Conservation (phyloP, 2,329 filamentous ascomycete species). For the Exophiala bonariae region DNA sequence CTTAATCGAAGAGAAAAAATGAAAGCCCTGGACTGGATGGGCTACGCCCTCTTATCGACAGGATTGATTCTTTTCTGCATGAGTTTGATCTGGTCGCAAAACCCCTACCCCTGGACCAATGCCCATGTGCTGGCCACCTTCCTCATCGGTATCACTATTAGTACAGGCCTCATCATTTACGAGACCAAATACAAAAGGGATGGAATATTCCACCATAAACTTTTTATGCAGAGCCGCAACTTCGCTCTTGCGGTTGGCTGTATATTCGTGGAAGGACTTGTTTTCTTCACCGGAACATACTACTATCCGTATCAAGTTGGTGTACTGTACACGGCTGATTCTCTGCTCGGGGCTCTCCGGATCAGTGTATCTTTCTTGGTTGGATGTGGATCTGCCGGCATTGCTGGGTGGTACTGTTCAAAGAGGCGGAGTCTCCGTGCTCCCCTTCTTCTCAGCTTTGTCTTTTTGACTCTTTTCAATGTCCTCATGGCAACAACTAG, state of each 20-base stretch:
- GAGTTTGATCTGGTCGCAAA: not conserved
- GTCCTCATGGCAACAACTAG: slow-evolving; percentile 8
- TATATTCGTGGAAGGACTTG: not conserved
- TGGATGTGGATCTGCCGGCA: not conserved
- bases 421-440: not conserved
- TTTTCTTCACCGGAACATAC: not conserved
- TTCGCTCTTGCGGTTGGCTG: not conserved
- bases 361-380: not conserved
- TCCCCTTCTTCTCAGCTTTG: not conserved
- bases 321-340: not conserved
- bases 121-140: not conserved
- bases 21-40: not conserved
- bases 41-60: not conserved
- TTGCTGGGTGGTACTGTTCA: not conserved
- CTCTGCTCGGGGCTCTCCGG: not conserved
- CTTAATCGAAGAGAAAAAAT: not conserved
- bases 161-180: not conserved
- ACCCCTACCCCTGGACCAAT: not conserved
- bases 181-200: not conserved
- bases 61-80: not conserved
- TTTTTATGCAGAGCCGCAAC: not conserved
- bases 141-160: not conserved
- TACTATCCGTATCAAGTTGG: not conserved
- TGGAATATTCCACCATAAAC: slow-evolving; percentile 12
- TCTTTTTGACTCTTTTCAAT: not conserved